Base-by-base conservation (phyloP, 2,329 filamentous ascomycete species). In the Xylariales sp. region DNA sequence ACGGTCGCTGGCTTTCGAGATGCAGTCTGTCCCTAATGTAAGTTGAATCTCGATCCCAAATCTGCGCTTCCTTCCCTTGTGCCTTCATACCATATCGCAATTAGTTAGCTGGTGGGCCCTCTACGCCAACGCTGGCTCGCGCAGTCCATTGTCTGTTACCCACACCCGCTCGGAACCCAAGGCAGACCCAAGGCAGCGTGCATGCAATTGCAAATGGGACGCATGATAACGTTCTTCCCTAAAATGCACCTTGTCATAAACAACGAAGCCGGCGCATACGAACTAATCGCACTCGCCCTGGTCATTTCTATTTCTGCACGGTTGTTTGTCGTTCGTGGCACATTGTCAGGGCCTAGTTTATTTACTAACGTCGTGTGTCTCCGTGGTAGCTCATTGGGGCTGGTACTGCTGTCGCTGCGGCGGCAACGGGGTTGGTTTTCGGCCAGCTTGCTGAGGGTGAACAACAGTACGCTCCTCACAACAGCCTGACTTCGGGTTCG, bases 381-480 rank as follows among this genome's bases (percentile, higher is more conserved):
- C 28, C 32, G 39, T 39, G 50, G 43, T 46, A 89, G 87, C 86
- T 89, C 74, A 85, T 89, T 80, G 87, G 86, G 79, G 85, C 87
- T 73, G 86, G 87, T 78, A 87, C 86, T 80, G 86, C 86, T 72
- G 84, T 88, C 77, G 87, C 87, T 80, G 86, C 86, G 75, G 87
- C 87, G 73, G 83, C 86, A 78, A 84, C 82, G 73, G 87, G 87
- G 73, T 80, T 89, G 69, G 85, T 86, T 72, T 88, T 89, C 78
- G 87, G 85, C 72, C 85, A 89, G 77, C 80, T 84, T 52, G 75
- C 79, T 72, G 84, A 86, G 72, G 75, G 71, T 59, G 74, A 76
- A 64, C 61, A 60, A 34, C 74, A 62, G 30, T 16, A 69, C 55
- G 46, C 80, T 69, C 78, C 76, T 52, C 75, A 75, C 56, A 78